phyloP scores from a whole-genome alignment of 2,329 filamentous ascomycete species.

The Pseudocercospora macadamiae region DNA sequence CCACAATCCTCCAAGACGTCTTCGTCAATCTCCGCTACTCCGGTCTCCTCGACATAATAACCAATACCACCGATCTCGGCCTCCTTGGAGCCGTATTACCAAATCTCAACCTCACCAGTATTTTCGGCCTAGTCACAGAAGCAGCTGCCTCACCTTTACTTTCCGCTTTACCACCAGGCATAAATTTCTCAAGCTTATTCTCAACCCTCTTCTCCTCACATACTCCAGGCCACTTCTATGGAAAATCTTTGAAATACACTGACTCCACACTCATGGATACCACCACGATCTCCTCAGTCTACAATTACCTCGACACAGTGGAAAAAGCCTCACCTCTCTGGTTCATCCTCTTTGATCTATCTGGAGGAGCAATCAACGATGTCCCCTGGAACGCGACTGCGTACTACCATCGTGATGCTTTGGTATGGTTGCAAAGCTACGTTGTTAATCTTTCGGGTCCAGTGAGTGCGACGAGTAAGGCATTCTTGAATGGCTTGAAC shows the following conservation, averaged over 20 bases:
- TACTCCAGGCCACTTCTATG: constrained; percentile 24
- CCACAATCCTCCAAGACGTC: constrained; percentile 11
- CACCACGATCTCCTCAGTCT: constrained; percentile 10
- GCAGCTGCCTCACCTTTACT: not conserved
- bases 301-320: constrained; percentile 18
- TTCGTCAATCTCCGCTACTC: constrained; percentile 15
- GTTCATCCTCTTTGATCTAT: constrained; percentile 25
- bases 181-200: constrained; percentile 17
- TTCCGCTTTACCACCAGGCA: not conserved
- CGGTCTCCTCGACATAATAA: constrained; percentile 14
- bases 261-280: constrained; percentile 8
- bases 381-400: constrained; percentile 16
- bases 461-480: constrained; percentile 6
- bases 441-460: constrained; percentile 15
- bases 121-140: constrained; percentile 14
- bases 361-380: constrained; percentile 21
- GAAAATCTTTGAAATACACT: constrained; percentile 20
- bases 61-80: constrained; percentile 16
- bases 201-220: constrained; percentile 15
- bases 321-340: constrained; percentile 19
- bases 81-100: constrained; percentile 13
- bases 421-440: constrained; percentile 22
- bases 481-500: constrained; percentile 16
- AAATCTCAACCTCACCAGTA: constrained; percentile 21
- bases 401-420: constrained; percentile 23